A percentile compares a stretch with the other conserved stretches of the same genome.
phyloP scores from a whole-genome alignment of 1,284 basidiomycete species.

The Agaricales sp. region DNA sequence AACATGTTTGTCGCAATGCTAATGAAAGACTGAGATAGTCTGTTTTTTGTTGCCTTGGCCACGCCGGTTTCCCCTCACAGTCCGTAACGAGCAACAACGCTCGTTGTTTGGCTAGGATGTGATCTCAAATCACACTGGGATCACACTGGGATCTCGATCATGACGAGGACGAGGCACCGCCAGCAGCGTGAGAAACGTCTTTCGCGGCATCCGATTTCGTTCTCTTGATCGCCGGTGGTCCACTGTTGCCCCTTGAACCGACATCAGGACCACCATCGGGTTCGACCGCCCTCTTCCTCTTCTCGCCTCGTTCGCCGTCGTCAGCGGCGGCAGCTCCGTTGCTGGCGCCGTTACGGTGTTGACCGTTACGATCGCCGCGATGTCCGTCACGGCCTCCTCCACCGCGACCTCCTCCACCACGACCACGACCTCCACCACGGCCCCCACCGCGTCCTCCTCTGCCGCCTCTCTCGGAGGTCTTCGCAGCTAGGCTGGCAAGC shows the following conservation, averaged over 20 bases:
- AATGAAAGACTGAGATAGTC: too few species aligned
- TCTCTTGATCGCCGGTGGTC: constrained; percentile 61
- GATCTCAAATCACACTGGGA: too few species aligned
- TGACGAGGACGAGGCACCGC: too few species aligned
- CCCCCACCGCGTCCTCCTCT: constrained; percentile 20
- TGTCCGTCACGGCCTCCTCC: constrained; percentile 29
- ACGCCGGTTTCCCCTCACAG: too few species aligned
- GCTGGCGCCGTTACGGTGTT: constrained; percentile 13
- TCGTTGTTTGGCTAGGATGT: too few species aligned
- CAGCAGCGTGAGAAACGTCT: too few species aligned
- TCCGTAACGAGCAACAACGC: too few species aligned
- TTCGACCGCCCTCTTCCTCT: constrained; percentile 64
- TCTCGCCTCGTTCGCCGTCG: constrained; percentile 43
- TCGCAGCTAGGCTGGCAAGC: background rate
- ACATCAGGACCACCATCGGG: constrained; percentile 63
- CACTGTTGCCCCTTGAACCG: constrained; percentile 49
- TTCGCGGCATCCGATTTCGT: constrained; percentile 38
- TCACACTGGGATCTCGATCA: too few species aligned
- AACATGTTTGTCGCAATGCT: too few species aligned
- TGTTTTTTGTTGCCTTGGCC: too few species aligned
- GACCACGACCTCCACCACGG: constrained; percentile 27
- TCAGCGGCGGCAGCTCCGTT: constrained; percentile 16
- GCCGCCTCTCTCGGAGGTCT: constrained; percentile 6
- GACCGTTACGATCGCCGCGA: constrained; percentile 19
- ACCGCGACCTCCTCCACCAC: constrained; percentile 29